These are phyloP conservation scores for Alternaria rosae DNA, from an alignment of 2,329 filamentous ascomycete species.

Conservation along the genomic window DNA sequence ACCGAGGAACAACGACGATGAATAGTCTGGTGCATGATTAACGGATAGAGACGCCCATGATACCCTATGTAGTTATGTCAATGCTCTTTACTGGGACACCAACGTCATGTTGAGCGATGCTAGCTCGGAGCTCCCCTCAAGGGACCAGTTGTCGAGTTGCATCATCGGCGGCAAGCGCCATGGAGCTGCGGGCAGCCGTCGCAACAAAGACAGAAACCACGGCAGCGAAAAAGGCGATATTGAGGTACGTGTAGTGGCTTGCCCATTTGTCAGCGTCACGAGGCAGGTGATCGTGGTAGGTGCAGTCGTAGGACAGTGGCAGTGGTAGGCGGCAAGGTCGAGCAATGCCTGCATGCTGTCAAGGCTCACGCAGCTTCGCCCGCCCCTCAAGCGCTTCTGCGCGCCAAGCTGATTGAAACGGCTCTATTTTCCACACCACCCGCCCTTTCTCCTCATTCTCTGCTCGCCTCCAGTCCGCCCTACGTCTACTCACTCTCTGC, in stretches of 20 bases:
- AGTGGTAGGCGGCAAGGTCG: slow-evolving; percentile 3
- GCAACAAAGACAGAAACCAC: not conserved
- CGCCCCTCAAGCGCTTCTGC: slow-evolving; percentile 12
- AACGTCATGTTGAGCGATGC: not conserved
- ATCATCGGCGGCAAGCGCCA: slow-evolving; percentile 8
- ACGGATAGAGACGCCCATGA: not conserved
- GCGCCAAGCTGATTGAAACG: slow-evolving; percentile 24
- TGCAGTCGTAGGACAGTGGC: not conserved
- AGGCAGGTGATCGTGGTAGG: not conserved
- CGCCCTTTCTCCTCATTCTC: slow-evolving; percentile 12
- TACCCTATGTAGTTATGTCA: not conserved
- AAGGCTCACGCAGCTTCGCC: slow-evolving; percentile 5
- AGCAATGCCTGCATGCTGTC: slow-evolving; percentile 14
- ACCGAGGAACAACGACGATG: slow-evolving; percentile 19
- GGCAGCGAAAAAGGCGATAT: not conserved
- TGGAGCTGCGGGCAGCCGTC: not conserved
- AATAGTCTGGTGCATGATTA: not conserved
- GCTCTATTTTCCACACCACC: slow-evolving; percentile 23
- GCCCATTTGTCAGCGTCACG: slow-evolving; percentile 15
- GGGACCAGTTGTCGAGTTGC: slow-evolving; percentile 11
- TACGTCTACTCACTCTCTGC: not conserved
- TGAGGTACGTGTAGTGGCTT: not conserved
- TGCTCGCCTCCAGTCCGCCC: not conserved
- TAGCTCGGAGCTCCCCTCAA: slow-evolving; percentile 2
- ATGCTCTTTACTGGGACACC: not conserved